These are phyloP conservation scores for Panaeolus cyanescens DNA, from an alignment of 768 basidiomycete species.

Conservation along the genomic window DNA sequence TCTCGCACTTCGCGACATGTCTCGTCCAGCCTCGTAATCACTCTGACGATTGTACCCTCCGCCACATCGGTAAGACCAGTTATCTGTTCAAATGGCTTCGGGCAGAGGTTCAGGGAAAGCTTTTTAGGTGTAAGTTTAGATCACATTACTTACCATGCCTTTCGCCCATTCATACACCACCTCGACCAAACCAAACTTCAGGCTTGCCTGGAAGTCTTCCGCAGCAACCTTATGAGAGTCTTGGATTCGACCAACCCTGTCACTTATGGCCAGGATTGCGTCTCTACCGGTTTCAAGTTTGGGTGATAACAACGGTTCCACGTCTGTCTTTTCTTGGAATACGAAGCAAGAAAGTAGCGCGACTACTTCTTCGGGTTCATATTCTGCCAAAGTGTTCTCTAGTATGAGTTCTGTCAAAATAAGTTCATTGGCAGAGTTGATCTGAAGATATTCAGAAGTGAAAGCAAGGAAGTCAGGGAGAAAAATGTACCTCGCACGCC, in stretches of 20 bases:
- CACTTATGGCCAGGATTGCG: constrained; percentile 75
- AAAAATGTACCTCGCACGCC: constrained; percentile 81
- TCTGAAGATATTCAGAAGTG: constrained; percentile 51
- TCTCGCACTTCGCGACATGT: constrained; percentile 97
- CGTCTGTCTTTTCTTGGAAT: constrained; percentile 97
- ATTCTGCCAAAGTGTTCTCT: constrained; percentile 89
- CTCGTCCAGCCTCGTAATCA: constrained; percentile 95
- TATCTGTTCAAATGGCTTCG: constrained; percentile 94
- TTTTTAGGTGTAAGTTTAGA: not conserved
- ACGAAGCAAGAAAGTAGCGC: constrained; percentile 95
- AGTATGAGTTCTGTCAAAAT: constrained; percentile 95
- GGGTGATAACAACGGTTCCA: constrained; percentile 79
- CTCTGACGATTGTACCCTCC: constrained; percentile 96
- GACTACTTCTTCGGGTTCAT: constrained; percentile 95
- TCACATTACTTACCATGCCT: constrained; percentile 78
- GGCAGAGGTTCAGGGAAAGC: not conserved
- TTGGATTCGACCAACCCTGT: constrained; percentile 80
- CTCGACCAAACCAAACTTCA: constrained; percentile 92
- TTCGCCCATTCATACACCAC: constrained; percentile 99
- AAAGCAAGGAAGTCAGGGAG: not conserved
- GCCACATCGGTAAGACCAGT: constrained; percentile 90
- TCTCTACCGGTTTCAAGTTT: constrained; percentile 82
- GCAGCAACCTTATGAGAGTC: constrained; percentile 75
- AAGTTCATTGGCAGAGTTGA: constrained; percentile 97
- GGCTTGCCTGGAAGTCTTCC: constrained; percentile 74